Base-by-base conservation (phyloP, 2,329 filamentous ascomycete genomes). In the Pseudogymnoascus sp. region DNA sequence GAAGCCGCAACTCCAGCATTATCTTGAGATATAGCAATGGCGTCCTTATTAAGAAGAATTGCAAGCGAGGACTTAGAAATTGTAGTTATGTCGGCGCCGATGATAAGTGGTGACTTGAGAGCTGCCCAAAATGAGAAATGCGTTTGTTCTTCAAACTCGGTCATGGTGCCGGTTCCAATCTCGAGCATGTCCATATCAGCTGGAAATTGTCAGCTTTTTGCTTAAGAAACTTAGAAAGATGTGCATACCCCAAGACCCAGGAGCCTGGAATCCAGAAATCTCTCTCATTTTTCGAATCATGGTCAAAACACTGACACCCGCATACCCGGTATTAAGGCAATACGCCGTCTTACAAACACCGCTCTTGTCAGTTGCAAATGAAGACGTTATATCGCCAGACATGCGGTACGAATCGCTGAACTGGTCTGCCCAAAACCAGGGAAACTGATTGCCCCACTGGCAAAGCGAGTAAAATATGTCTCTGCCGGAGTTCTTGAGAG, bases 81-180 rank as follows among this genome's bases (percentile, higher is more conserved):
- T 5, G 69, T 73, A 0, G 67, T 67, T 5, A 78, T 66, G 37
- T 76, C 73, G 1, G 75, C 74, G 5, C 77, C 75, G 59, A 79
- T 76, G 31, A 79, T 76, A 3, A 80, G 70, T 11, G 78, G 77
- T 0, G 76, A 77, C 66, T 79, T 79, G 56, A 79, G 74, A 59
- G 78, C 77, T 0, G 77, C 75, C 77, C 77, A 80, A 67, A 79
- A 76, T 21, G 77, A 71, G 59, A 79, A 78, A 65, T 80, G 78
- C 21, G 77, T 76, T 61, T 75, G 73, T 68, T 78, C 75, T 68
- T 79, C 73, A 25, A 75, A 65, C 49, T 73, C 65, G 63, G 70
- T 69, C 73, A 78, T 75, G 6, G 68, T 71, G n/a, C 72, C 70
- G 11, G 73, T 40, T 7, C 38, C 38, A 40, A 40, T 40, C 38